These are phyloP conservation scores for Cladosporium phlei DNA, from an alignment of 2,329 filamentous ascomycete genomes.

Conservation along the genomic window DNA sequence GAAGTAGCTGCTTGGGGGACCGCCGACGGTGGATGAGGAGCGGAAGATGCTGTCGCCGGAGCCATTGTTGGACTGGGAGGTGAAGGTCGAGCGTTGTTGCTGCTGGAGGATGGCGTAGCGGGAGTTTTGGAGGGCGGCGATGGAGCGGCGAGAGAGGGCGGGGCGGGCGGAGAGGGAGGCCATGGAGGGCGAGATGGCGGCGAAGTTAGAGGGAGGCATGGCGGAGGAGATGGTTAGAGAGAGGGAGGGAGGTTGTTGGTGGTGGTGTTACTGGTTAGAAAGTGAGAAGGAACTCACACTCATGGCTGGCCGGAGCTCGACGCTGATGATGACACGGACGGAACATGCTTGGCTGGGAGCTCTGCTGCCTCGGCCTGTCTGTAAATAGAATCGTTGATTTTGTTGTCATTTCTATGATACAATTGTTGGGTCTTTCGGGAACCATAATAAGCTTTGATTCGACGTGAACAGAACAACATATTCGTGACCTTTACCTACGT, in stretches of 20 bases:
- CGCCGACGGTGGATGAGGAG: constrained; percentile 23
- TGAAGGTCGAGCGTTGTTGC: constrained; percentile 23
- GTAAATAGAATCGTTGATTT: too few species aligned
- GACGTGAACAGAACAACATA: too few species aligned
- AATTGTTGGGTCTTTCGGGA: too few species aligned
- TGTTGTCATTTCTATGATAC: too few species aligned
- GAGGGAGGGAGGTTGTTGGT: neutral
- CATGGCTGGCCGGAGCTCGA: constrained; percentile 1
- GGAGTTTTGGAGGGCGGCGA: constrained; percentile 31
- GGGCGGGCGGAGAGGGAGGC: constrained; percentile 31
- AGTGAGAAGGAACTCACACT: too few species aligned
- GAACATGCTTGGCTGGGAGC: too few species aligned
- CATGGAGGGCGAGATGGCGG: constrained; percentile 19
- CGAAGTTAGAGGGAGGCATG: constrained; percentile 6
- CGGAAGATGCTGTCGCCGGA: constrained; percentile 32
- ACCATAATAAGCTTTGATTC: too few species aligned
- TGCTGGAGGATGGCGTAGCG: constrained; percentile 25
- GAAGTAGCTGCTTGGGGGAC: constrained; percentile 34
- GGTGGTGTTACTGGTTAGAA: constrained; percentile 5
- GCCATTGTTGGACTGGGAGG: constrained; percentile 16
- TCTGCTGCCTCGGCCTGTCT: too few species aligned
- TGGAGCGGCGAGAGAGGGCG: constrained; percentile 28
- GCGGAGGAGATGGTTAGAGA: neutral
- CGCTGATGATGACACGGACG: constrained; percentile 6
- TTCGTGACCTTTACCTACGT: too few species aligned